phyloP scores from a whole-genome alignment of 208 protist species.

The Trichomonas vaginalis region DNA sequence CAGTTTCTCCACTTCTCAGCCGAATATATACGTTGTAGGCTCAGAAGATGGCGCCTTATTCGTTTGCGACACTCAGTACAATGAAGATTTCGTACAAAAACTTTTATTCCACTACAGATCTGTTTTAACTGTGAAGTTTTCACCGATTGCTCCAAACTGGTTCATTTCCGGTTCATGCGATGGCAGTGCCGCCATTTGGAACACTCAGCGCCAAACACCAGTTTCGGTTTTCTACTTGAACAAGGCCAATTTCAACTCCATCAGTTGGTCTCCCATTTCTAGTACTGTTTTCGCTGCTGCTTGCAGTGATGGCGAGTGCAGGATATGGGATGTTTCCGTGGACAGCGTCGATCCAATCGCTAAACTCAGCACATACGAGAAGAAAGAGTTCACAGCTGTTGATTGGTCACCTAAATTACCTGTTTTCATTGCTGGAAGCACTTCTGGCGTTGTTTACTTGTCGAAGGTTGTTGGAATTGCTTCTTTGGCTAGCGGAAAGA shows the following conservation, averaged over 20 bases:
- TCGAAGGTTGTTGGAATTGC: not conserved
- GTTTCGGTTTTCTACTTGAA: not conserved
- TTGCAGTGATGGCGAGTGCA: constrained; percentile 5
- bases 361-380: not conserved
- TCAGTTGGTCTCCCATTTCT: not conserved
- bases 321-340: not conserved
- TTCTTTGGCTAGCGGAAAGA: not conserved
- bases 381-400: not conserved
- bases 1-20: not conserved
- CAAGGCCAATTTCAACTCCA: not conserved
- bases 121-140: not conserved
- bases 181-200: not conserved
- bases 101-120: not conserved
- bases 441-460: not conserved
- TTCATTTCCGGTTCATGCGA: not conserved
- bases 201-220: not conserved
- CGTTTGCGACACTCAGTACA: not conserved
- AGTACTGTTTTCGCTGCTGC: constrained; percentile 9
- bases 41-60: constrained; percentile 4
- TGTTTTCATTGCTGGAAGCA: not conserved
- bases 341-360: not conserved
- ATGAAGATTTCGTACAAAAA: constrained; percentile 9
- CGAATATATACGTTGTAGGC: not conserved
- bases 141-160: not conserved
- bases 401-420: not conserved